Evolutionary conservation across 345 rosid species (phyloP).

Genomic region (Diplotaxis tenuifolia): DNA sequence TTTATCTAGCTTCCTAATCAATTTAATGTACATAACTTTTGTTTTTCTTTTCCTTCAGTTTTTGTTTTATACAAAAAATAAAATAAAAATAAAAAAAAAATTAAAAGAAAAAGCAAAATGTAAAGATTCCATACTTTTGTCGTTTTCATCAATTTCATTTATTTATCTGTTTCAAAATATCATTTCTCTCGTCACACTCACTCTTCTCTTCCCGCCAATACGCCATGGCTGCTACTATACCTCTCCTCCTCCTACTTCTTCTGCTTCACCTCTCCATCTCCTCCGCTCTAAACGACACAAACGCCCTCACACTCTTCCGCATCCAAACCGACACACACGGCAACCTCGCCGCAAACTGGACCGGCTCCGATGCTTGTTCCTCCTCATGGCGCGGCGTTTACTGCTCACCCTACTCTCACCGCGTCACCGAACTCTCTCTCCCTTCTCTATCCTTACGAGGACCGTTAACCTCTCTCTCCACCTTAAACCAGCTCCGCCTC

Average conservation of each 20-base stretch:
- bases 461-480: constrained; percentile 60
- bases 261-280: constrained; percentile 23
- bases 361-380: constrained; percentile 65
- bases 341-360: constrained; percentile 75
- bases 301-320: constrained; percentile 77
- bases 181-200: constrained; percentile 28
- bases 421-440: constrained; percentile 57
- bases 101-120: neutral
- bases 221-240: constrained; percentile 38
- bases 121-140: constrained; percentile 26
- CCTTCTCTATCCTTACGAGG: constrained; percentile 78
- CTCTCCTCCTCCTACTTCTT: constrained; percentile 6
- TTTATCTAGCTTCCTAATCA: neutral
- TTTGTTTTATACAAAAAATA: constrained; percentile 12
- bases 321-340: constrained; percentile 78
- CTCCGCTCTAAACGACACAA: constrained; percentile 56
- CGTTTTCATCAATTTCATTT: constrained; percentile 13
- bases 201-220: constrained; percentile 40
- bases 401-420: constrained; percentile 54
- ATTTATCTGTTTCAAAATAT: constrained; percentile 25
- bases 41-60: neutral
- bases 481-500: constrained; percentile 75
- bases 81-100: neutral
- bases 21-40: constrained; percentile 1
- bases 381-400: constrained; percentile 70